Conservation (phyloP, 139 green algal species). For the Diplosphaera chodatii region DNA sequence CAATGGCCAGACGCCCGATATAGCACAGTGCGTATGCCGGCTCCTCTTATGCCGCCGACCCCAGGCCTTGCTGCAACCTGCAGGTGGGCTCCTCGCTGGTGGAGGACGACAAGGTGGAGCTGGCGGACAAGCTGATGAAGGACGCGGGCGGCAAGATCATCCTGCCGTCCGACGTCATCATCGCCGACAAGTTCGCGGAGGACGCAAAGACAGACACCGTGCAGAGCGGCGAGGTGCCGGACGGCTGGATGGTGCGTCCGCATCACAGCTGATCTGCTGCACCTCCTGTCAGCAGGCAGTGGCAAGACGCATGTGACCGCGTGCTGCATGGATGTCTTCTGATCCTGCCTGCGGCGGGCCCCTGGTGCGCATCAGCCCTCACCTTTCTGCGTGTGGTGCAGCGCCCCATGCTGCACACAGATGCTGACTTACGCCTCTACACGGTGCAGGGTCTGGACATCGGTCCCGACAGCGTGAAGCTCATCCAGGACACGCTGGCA, state of each 20-base stretch:
- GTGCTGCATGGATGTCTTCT: no score
- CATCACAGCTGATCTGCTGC: background rate
- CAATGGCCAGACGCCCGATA: no score
- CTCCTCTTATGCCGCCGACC: no score
- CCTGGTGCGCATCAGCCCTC: no score
- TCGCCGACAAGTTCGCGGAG: conserved; percentile 93
- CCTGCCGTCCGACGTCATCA: conserved; percentile 90
- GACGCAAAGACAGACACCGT: conserved; percentile 84
- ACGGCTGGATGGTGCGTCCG: conserved; percentile 88
- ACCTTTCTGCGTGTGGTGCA: no score
- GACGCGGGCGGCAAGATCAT: conserved; percentile 86
- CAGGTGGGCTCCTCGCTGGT: conserved; percentile 87
- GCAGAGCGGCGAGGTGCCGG: conserved; percentile 73
- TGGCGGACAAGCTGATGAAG: conserved; percentile 85
- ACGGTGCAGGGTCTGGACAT: conserved; percentile 83
- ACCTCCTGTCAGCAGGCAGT: no score
- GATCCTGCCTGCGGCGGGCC: no score
- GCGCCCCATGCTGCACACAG: no score
- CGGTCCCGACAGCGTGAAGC: conserved; percentile 82
- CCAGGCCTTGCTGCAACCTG: no score
- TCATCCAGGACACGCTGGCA: conserved; percentile 76
- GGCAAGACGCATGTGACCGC: no score
- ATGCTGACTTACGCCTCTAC: no score
- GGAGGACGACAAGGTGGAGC: conserved; percentile 98
- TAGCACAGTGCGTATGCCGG: no score